A percentile compares a stretch with the other conserved stretches of the same genome.
phyloP scores from a whole-genome alignment of 768 basidiomycete genomes.

The Leucosporidium creatinivorum region DNA sequence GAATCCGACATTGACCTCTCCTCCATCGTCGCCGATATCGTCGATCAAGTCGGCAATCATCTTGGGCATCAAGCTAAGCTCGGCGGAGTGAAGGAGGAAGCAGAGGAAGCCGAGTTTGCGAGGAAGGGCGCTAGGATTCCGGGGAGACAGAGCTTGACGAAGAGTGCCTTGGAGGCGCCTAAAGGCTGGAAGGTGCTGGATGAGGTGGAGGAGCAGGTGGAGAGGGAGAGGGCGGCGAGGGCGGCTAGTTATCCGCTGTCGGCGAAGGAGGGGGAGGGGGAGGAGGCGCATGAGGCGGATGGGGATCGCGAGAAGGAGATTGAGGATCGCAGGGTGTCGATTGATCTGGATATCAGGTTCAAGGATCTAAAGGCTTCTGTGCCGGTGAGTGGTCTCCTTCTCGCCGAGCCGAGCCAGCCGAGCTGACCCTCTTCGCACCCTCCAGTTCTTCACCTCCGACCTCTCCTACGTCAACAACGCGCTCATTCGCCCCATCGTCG shows the following conservation, averaged over 20 bases:
- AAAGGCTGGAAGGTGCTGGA: conserved; percentile 10
- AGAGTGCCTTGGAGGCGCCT: conserved; percentile 35
- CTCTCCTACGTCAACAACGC: conserved; percentile 88
- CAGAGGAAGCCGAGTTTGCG: too few species aligned
- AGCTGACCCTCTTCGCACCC: background rate
- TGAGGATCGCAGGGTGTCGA: conserved; percentile 31
- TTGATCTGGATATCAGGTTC: conserved; percentile 92
- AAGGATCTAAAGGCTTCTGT: conserved; percentile 91
- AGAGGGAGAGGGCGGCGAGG: background rate
- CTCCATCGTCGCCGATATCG: conserved; percentile 78
- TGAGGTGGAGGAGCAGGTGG: conserved; percentile 12
- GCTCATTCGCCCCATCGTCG: conserved; percentile 87
- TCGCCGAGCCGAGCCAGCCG: background rate
- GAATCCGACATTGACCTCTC: conserved; percentile 63
- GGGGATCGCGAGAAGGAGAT: conserved; percentile 18
- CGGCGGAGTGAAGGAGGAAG: too few species aligned
- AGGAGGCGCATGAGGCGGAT: conserved; percentile 21
- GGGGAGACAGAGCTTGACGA: conserved; percentile 18
- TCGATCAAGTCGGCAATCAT: conserved; percentile 64
- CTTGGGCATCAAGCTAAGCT: conserved; percentile 3
- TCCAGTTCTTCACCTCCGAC: conserved; percentile 65
- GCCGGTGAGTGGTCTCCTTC: conserved; percentile 47
- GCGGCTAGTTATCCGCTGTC: background rate
- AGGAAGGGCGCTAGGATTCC: conserved; percentile 22
- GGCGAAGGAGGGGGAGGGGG: conserved; percentile 5